Base-by-base conservation (phyloP, 2,329 filamentous ascomycete species). In the Cytospora piceae region DNA sequence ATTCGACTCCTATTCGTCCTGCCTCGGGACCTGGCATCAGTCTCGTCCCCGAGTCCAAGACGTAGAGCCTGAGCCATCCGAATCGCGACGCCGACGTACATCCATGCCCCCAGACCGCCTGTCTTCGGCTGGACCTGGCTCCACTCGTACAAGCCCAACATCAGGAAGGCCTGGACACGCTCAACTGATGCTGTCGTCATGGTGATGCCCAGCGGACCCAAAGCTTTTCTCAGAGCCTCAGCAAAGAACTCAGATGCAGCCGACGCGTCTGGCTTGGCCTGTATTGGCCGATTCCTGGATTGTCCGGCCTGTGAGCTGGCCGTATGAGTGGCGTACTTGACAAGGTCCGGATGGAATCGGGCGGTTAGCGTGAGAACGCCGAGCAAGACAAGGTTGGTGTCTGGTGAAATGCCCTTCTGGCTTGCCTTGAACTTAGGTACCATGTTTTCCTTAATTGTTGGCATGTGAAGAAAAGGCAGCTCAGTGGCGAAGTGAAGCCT, bases 131-230 rank as follows among this genome's bases (percentile, higher is more conserved):
- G 79, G 11, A 83, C 82, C 73, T 88, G 87, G 14, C 86, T 87
- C 89, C 89, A 92, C 69, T 92, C 88, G 68, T 92, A 90, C 14
- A 91, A 78, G 1, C 85, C 87, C 9, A 93, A 80, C 88, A 92
- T 91, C 12, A 92, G 79, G 55, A 88, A 82, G 0, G 88, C 87
- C 69, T 92, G 89, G 0, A 87, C 85, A 20, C 86, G 82, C 67
- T 90, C 86, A 4, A 91, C 78, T 1, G 85, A 86, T 5, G 85
- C 82, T 12, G 75, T 76, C 15, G 80, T 81, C 70, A 86, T 81
- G 57, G 77, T 79, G 57, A 75, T 80, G 70, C 77, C 81, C 70
- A 81, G 73, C 54, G 78, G 81, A 37, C 78, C 84, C 53, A 83
- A 78, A 32, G 80, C 87, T 69, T 74, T 82, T 69, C 76, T 81